Percentiles rank a stretch among this genome's conserved stretches.
Conservation (phyloP, 768 basidiomycete genomes). For the Cytidiella melzeri region DNA sequence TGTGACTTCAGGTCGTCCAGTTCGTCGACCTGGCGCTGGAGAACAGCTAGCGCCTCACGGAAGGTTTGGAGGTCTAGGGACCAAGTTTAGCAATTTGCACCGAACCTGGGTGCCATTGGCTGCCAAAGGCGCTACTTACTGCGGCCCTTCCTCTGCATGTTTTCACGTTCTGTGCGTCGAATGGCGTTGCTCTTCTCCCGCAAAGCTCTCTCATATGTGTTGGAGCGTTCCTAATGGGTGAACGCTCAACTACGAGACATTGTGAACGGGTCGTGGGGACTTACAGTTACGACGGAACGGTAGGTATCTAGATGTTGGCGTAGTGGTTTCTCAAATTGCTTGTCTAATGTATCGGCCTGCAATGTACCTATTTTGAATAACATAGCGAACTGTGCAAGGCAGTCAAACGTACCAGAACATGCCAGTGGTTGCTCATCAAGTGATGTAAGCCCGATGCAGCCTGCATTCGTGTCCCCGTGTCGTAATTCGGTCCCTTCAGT, state of each 20-base stretch:
- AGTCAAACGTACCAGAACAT: slow-evolving; percentile 76
- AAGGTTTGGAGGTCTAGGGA: slow-evolving; percentile 80
- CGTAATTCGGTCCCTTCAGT: slow-evolving; percentile 74
- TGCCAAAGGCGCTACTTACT: slow-evolving; percentile 62
- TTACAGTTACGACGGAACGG: slow-evolving; percentile 62
- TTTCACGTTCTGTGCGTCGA: slow-evolving; percentile 77
- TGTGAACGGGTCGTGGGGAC: slow-evolving; percentile 15
- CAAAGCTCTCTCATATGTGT: slow-evolving; percentile 75
- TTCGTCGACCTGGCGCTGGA: slow-evolving; percentile 89
- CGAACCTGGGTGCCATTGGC: not conserved
- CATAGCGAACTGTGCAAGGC: no score
- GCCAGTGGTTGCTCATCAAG: slow-evolving; percentile 89
- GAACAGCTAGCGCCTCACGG: slow-evolving; percentile 70
- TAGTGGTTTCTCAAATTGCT: slow-evolving; percentile 84
- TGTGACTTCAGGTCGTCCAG: slow-evolving; percentile 78
- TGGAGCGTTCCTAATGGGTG: slow-evolving; percentile 68
- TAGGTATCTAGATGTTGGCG: slow-evolving; percentile 82
- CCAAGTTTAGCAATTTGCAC: slow-evolving; percentile 1
- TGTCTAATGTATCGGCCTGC: slow-evolving; percentile 80
- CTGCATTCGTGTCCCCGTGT: slow-evolving; percentile 75
- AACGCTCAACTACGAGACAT: not conserved
- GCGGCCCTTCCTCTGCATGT: slow-evolving; percentile 79
- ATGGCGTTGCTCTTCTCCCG: slow-evolving; percentile 82
- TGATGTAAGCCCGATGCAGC: slow-evolving; percentile 87
- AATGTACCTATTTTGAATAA: no score